Evolutionary conservation across 2,329 filamentous ascomycete species (phyloP).

Genomic region (Lomentospora prolificans): DNA sequence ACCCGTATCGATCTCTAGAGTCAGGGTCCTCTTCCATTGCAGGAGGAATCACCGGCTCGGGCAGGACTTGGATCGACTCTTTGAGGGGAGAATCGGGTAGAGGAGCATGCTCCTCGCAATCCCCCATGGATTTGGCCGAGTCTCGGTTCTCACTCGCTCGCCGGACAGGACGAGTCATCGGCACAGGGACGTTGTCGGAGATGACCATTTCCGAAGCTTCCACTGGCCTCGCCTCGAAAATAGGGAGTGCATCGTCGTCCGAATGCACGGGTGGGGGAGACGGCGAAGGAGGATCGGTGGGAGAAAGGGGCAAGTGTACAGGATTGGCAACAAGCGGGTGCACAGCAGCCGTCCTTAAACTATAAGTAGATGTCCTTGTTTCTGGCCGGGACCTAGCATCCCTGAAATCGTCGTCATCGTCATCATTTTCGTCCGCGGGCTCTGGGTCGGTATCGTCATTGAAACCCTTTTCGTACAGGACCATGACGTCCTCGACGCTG

Average conservation of each 20-base stretch:
- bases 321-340: slow-evolving; percentile 16
- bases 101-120: slow-evolving; percentile 17
- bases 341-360: not conserved
- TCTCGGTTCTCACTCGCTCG: slow-evolving; percentile 31
- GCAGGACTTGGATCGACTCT: slow-evolving; percentile 11
- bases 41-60: slow-evolving; percentile 8
- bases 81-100: slow-evolving; percentile 15
- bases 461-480: slow-evolving; percentile 58
- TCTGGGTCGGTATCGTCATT: slow-evolving; percentile 29
- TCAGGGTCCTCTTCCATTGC: slow-evolving; percentile 36
- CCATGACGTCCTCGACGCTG: slow-evolving; percentile 60
- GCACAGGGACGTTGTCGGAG: not conserved
- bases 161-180: not conserved
- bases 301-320: not conserved
- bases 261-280: slow-evolving; percentile 11
- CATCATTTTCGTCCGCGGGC: slow-evolving; percentile 15
- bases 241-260: slow-evolving; percentile 12
- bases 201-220: not conserved
- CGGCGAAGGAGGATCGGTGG: slow-evolving; percentile 10
- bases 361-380: slow-evolving; percentile 26
- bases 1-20: slow-evolving; percentile 75
- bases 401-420: slow-evolving; percentile 20
- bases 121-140: slow-evolving; percentile 39
- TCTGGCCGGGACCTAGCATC: slow-evolving; percentile 17
- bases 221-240: slow-evolving; percentile 11